Percentiles rank a stretch among this genome's conserved stretches.
Conservation (phyloP, 75 land plant genomes). For the Azolla pinnata region DNA sequence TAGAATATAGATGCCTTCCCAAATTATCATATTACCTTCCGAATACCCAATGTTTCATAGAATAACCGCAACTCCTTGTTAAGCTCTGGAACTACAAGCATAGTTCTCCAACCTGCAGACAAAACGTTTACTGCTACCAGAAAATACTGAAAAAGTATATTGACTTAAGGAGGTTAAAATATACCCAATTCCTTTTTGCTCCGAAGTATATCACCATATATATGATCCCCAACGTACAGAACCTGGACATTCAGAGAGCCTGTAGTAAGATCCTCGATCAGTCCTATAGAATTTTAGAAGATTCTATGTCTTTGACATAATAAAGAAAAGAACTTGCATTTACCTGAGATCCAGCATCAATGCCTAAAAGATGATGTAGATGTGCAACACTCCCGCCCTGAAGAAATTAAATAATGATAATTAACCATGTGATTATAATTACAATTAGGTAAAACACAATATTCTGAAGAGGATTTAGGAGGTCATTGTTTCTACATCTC, state of each 20-base stretch:
- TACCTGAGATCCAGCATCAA: conserved; percentile 94
- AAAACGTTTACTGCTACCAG: too few species aligned
- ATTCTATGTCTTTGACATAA: neutral
- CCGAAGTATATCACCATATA: conserved; percentile 95
- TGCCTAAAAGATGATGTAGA: conserved; percentile 80
- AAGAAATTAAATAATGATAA: too few species aligned
- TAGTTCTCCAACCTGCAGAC: conserved; percentile 89
- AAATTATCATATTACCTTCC: conserved; percentile 73
- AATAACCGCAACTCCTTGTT: conserved; percentile 77
- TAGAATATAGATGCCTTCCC: too few species aligned
- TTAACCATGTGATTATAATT: too few species aligned
- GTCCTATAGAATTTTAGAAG: neutral
- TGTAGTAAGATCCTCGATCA: neutral
- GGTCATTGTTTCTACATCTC: too few species aligned
- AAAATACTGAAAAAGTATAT: neutral
- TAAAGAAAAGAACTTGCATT: neutral
- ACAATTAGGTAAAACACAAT: too few species aligned
- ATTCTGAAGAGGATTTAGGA: too few species aligned
- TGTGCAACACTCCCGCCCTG: conserved; percentile 96
- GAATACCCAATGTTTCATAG: conserved; percentile 34
- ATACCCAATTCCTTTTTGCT: conserved; percentile 98
- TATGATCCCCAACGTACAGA: conserved; percentile 96
- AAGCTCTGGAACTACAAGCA: conserved; percentile 99
- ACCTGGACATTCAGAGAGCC: conserved; percentile 37
- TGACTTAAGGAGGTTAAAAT: too few species aligned